Evolutionary conservation across 1,139 yeast species (phyloP), one percentile per base, ranked within the genome.

Genomic region (Magnusiomyces tetraspermus): DNA sequence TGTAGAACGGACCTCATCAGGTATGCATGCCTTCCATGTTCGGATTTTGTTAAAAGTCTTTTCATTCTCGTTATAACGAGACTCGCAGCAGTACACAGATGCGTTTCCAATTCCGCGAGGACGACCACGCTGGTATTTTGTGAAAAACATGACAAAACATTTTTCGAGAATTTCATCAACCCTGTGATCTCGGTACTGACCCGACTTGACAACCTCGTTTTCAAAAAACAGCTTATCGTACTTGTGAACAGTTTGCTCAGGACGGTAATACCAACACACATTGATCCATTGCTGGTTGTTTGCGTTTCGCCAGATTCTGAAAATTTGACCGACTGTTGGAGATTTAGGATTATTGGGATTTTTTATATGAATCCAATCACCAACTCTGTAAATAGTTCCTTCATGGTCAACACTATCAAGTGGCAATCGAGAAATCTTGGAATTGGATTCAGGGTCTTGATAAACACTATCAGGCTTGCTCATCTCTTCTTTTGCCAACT

Each of bases 11-110:
- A 90, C 86, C 66, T 90, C 98, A 68, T 92, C 98, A 0, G 98
- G 98, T 59, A 92, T 77, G 72, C 98, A 92, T 2, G 97, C 97
- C 68, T 88, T 92, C 98, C 98, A 92, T 1, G 98, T 92, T 65
- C 97, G 80, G 63, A 92, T 92, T 66, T 94, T 84, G 71, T 92
- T 92, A 74, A 92, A 92, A 28, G 83, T 84, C 66, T 87, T 88
- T 63, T 86, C 95, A 54, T 79, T 77, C 66, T 90, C 97, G 65
- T 92, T 92, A 71, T 90, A 92, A 63, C 98, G 81, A 67, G 82
- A 87, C 69, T 92, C 98, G 72, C 98, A 92, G 60, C 94, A 85
- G 68, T 89, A 92, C 67, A 95, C 79, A 3, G 95, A 92, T 19
- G 67, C 63, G 46, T 63, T 61, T 46, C 73, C 73, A 22, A 94